These are phyloP conservation scores for Yamadazyma siamensis DNA, from an alignment of 1,139 yeast species.

Conservation along the genomic window DNA sequence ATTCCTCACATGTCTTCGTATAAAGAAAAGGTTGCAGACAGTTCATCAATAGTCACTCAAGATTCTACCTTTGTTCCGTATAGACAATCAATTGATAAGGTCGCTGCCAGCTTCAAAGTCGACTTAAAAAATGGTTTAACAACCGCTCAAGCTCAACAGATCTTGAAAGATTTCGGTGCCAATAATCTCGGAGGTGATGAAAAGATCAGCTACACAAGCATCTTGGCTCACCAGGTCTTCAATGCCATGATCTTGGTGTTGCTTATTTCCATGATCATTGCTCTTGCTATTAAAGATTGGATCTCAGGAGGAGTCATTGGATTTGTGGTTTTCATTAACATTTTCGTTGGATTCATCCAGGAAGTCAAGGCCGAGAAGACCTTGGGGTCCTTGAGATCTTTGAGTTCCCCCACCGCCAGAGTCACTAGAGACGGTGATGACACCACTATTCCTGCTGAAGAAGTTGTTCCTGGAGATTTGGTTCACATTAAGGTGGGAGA, in stretches of 20 bases:
- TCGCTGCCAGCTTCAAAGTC: conserved; percentile 36
- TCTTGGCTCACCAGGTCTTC: conserved; percentile 65
- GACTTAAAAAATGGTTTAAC: conserved; percentile 49
- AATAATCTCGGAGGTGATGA: conserved; percentile 62
- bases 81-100: conserved; percentile 30
- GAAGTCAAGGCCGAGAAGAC: conserved; percentile 76
- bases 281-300: conserved; percentile 75
- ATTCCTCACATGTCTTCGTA: conserved; percentile 11
- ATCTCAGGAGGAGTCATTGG: conserved; percentile 82
- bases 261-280: conserved; percentile 70
- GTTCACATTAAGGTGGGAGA: conserved; percentile 69
- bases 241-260: conserved; percentile 80
- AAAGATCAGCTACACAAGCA: conserved; percentile 53
- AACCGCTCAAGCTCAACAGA: conserved; percentile 27
- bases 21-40: conserved; percentile 15
- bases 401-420: conserved; percentile 74
- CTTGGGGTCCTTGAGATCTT: conserved; percentile 68
- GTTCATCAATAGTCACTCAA: conserved; percentile 9
- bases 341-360: conserved; percentile 67
- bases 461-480: conserved; percentile 81
- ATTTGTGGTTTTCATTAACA: conserved; percentile 64
- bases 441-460: conserved; percentile 56
- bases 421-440: conserved; percentile 65
- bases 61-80: conserved; percentile 22
- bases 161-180: conserved; percentile 41